Evolutionary conservation across 305 asterid genomes (phyloP), one percentile per base, ranked within the genome.

Genomic region (Solanum hybrid): DNA sequence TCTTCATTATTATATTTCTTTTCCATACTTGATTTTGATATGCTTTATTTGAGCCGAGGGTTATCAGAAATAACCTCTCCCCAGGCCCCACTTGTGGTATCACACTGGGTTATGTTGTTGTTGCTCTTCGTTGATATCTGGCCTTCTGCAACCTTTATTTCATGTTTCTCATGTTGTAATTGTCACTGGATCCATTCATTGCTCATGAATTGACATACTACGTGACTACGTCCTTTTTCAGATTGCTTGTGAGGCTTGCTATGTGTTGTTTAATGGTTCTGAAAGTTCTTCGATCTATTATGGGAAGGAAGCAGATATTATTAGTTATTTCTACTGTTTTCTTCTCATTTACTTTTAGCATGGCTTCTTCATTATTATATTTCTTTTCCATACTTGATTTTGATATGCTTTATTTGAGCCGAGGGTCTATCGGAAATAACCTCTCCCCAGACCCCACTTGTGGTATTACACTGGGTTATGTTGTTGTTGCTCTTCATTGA

Each of bases 241-340:
- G 90, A 68, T 83, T 81, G 81, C 41, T 89, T 51, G 32, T 73
- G 90, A 89, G 78, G 92, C 97, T 65, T 95, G 94, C 94, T 92
- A 92, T 92, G 83, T 97, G 91, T 90, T 95, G 91, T 95, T 95
- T 90, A 93, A 91, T 92, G 99, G 96, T 88, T 92, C 93, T 88
- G 92, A 93, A 90, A 93, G 92, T 90, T 96, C 96, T 79, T 76
- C 91, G 61, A 88, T 95, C 93, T 94, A 89, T 93, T 92, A 92
- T 73, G 94, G 89, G 82, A 89, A 91, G 91, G 95, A 94, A 88
- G 92, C 89, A 13, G 94, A 94, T 92, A 90, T 94, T 88, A 39
- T 39, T 39, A 39, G 51, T 41, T 41, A 41, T 41, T 41, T 41
- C 57, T 41, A 41, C 8, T 68, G 76, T 68, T 68, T n/a, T 72